Evolutionary conservation across 2,329 filamentous ascomycete genomes (phyloP).

Genomic region (Aschersonia sp.): DNA sequence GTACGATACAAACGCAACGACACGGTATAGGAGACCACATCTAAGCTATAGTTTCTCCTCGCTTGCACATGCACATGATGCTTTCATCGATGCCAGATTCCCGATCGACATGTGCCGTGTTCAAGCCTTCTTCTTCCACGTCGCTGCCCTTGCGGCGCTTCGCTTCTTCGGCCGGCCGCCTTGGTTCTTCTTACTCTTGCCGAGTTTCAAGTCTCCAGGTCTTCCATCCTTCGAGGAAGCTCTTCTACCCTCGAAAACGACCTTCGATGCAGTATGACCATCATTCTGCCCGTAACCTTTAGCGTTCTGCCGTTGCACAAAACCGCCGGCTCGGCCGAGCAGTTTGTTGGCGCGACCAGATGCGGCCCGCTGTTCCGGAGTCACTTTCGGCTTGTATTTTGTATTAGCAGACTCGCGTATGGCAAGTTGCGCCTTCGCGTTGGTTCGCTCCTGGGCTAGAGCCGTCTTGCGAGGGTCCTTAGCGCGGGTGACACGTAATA

Average conservation of each 20-base stretch:
- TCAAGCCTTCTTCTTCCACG: constrained; percentile 28
- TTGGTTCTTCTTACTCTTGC: constrained; percentile 40
- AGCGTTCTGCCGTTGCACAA: constrained; percentile 23
- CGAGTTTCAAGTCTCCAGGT: constrained; percentile 34
- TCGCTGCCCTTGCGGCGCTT: constrained; percentile 22
- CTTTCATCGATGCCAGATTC: background rate
- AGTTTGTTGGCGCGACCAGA: constrained; percentile 63
- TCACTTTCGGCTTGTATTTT: constrained; percentile 55
- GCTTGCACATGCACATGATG: background rate
- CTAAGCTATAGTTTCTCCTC: too few species aligned
- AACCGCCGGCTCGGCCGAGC: constrained; percentile 53
- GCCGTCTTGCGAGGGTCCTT: constrained; percentile 53
- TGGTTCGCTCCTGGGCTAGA: constrained; percentile 24
- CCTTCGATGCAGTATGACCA: constrained; percentile 32
- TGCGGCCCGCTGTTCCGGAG: constrained; percentile 53
- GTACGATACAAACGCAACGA: too few species aligned
- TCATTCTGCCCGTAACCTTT: constrained; percentile 8
- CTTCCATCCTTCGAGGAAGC: constrained; percentile 53
- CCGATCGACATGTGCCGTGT: background rate
- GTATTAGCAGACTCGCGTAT: constrained; percentile 24
- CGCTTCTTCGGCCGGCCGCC: constrained; percentile 23
- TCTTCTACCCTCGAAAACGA: constrained; percentile 71
- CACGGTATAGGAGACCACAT: too few species aligned
- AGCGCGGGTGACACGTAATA: constrained; percentile 73
- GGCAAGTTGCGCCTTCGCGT: constrained; percentile 17